Evolutionary conservation across 2,329 filamentous ascomycete genomes (phyloP).

Genomic region (Botrytis fabae): DNA sequence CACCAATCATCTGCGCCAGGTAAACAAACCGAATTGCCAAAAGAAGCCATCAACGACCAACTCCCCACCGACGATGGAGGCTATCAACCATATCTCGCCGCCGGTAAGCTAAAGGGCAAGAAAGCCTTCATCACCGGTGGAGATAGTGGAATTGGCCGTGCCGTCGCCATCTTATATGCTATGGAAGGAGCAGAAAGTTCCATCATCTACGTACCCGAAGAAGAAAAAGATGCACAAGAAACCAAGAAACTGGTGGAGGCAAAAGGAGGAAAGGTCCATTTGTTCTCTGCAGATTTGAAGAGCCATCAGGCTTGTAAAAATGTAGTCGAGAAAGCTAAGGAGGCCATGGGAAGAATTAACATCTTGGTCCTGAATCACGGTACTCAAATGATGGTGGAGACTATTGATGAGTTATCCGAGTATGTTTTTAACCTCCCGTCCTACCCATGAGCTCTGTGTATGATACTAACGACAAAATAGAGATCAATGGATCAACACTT

Average conservation of each 20-base stretch:
- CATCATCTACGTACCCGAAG: constrained; percentile 73
- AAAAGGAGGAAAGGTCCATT: constrained; percentile 63
- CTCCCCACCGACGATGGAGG: constrained; percentile 68
- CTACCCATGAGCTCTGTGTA: too few species aligned
- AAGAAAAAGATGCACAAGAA: constrained; percentile 73
- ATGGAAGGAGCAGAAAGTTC: constrained; percentile 76
- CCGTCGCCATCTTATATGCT: constrained; percentile 73
- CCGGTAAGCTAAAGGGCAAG: constrained; percentile 73
- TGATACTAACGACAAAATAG: constrained; percentile 42
- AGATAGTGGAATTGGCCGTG: constrained; percentile 76
- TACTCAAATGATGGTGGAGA: constrained; percentile 70
- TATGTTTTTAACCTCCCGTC: constrained; percentile 38
- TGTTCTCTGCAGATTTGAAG: constrained; percentile 64
- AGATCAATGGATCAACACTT: constrained; percentile 77
- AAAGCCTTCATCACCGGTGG: constrained; percentile 80
- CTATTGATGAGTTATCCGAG: constrained; percentile 71
- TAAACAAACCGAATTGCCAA: constrained; percentile 52
- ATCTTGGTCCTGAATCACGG: constrained; percentile 75
- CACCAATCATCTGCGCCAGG: constrained; percentile 54
- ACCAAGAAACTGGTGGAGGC: constrained; percentile 71
- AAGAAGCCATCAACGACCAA: constrained; percentile 50
- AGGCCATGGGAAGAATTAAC: constrained; percentile 68
- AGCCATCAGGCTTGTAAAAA: constrained; percentile 68
- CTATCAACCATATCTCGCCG: constrained; percentile 69
- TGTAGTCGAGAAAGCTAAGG: constrained; percentile 64